These are phyloP conservation scores for Rhodomyrtus tomentosa DNA, from an alignment of 345 rosid genomes.

Conservation along the genomic window DNA sequence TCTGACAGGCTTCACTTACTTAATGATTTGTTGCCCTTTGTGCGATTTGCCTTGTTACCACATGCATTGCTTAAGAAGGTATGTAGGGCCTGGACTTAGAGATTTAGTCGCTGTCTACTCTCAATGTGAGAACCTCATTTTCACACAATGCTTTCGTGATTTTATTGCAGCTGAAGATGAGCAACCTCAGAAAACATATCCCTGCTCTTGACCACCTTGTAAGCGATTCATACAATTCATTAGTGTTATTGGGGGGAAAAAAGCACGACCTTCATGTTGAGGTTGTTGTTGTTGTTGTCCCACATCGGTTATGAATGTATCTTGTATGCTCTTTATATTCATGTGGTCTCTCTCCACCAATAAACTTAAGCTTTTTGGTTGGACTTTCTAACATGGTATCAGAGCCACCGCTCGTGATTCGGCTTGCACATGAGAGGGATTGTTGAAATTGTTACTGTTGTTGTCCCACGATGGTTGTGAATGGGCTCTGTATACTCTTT, in stretches of 20 bases:
- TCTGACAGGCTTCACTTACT: slow-evolving; percentile 52
- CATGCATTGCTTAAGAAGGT: slow-evolving; percentile 61
- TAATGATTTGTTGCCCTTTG: slow-evolving; percentile 48
- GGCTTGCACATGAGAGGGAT: no score
- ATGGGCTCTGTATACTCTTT: no score
- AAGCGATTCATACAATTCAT: slow-evolving; percentile 15
- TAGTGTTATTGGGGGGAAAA: background rate
- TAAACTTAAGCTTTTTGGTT: no score
- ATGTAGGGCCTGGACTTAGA: slow-evolving; percentile 5
- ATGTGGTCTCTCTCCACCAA: no score
- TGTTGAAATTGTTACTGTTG: no score
- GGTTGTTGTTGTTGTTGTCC: no score
- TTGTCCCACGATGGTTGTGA: no score
- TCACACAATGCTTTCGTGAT: slow-evolving; percentile 2
- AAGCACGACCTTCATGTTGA: background rate
- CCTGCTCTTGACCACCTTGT: slow-evolving; percentile 41
- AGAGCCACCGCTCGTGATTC: no score
- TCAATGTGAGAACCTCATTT: background rate
- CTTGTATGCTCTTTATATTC: no score
- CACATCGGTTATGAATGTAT: no score
- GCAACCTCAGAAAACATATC: slow-evolving; percentile 43
- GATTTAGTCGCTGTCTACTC: background rate
- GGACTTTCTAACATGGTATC: no score
- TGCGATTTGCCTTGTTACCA: slow-evolving; percentile 76
- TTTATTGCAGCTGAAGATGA: slow-evolving; percentile 55